phyloP scores from a whole-genome alignment of 2,329 filamentous ascomycete genomes.

The Amauroascus verrucosus region DNA sequence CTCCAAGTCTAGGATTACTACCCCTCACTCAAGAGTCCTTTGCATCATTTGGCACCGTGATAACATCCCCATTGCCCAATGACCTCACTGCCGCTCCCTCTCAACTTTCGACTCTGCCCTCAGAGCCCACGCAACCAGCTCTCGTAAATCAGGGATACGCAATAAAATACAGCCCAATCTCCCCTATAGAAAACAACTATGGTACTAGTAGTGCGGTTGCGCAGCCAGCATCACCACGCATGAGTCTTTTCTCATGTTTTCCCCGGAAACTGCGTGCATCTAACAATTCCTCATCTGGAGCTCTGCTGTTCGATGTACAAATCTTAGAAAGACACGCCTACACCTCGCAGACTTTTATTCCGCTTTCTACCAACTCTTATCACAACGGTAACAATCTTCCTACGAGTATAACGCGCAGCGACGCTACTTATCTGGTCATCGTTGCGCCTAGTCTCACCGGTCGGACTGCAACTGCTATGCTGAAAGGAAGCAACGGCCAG shows the following conservation, averaged over 20 bases:
- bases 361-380: slow-evolving; percentile 47
- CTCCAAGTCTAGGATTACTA: slow-evolving; percentile 22
- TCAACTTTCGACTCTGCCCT: slow-evolving; percentile 37
- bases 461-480: slow-evolving; percentile 27
- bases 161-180: slow-evolving; percentile 73
- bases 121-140: slow-evolving; percentile 40
- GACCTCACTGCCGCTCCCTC: slow-evolving; percentile 37
- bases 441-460: slow-evolving; percentile 66
- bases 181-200: slow-evolving; percentile 63
- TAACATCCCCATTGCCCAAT: slow-evolving; percentile 58
- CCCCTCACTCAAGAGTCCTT: slow-evolving; percentile 63
- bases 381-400: slow-evolving; percentile 13
- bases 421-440: slow-evolving; percentile 62
- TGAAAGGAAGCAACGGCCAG: slow-evolving; percentile 12
- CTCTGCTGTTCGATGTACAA: slow-evolving; percentile 50
- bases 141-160: slow-evolving; percentile 79
- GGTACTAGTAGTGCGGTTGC: slow-evolving; percentile 33
- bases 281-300: slow-evolving; percentile 9
- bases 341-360: slow-evolving; percentile 87
- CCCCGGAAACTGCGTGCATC: slow-evolving; percentile 47
- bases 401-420: slow-evolving; percentile 12
- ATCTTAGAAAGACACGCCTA: slow-evolving; percentile 87
- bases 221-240: slow-evolving; percentile 48
- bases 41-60: slow-evolving; percentile 69
- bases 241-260: slow-evolving; percentile 85